phyloP scores from a whole-genome alignment of 306 rosid species.

The Senna tora region DNA sequence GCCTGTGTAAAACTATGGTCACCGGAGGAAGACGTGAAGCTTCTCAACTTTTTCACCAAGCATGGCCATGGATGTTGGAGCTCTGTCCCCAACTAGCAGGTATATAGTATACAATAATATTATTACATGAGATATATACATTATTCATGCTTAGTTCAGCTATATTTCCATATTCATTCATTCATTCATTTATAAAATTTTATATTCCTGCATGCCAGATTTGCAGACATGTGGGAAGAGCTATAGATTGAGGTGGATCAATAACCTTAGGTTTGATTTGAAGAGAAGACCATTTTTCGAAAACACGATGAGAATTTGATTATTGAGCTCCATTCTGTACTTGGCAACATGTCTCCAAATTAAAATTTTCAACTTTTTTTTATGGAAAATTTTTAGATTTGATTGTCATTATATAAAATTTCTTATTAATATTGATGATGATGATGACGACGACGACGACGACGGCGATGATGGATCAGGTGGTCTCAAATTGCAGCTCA shows the following conservation, averaged over 20 bases:
- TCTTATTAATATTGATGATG: too few relatives aligned
- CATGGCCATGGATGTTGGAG: slow-evolving; percentile 99
- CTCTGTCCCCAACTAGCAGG: slow-evolving; percentile 93
- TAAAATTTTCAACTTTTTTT: too few relatives aligned
- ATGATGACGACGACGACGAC: too few relatives aligned
- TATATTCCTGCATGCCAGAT: slow-evolving; percentile 57
- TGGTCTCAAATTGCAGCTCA: slow-evolving; percentile 99
- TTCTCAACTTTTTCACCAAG: slow-evolving; percentile 76
- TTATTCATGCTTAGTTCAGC: too few relatives aligned
- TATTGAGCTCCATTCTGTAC: slow-evolving; percentile 83
- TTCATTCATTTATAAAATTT: too few relatives aligned
- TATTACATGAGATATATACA: too few relatives aligned
- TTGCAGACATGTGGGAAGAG: slow-evolving; percentile 94
- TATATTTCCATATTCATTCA: too few relatives aligned
- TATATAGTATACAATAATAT: too few relatives aligned
- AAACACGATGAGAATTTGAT: slow-evolving; percentile 86
- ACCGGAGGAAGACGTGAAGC: slow-evolving; percentile 98
- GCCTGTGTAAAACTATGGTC: too few relatives aligned
- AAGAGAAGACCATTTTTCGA: slow-evolving; percentile 95
- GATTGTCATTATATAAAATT: too few relatives aligned
- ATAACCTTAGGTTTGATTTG: slow-evolving; percentile 91
- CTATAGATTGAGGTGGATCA: slow-evolving; percentile 94
- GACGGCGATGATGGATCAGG: too few relatives aligned
- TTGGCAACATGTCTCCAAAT: slow-evolving; percentile 69
- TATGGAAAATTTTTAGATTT: too few relatives aligned